A percentile compares a stretch with the other conserved stretches of the same genome.
Conservation (phyloP, 768 basidiomycete species). For the Boletus rubropictus region DNA sequence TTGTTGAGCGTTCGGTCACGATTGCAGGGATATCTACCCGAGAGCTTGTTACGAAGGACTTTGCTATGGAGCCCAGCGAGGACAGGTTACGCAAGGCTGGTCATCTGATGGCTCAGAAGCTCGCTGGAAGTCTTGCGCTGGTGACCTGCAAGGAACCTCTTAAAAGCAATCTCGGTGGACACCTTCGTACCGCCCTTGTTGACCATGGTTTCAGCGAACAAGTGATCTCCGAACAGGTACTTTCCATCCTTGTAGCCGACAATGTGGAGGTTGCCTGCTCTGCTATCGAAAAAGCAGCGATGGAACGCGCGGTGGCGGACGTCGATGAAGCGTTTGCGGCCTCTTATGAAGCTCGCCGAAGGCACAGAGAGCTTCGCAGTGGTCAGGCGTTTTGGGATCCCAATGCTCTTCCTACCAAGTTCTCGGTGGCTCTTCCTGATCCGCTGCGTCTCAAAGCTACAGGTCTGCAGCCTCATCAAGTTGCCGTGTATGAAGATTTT, state of each 20-base stretch:
- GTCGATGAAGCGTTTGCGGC: constrained; percentile 84
- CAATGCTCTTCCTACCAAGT: constrained; percentile 61
- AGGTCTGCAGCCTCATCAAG: constrained; percentile 78
- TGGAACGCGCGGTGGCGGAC: constrained; percentile 90
- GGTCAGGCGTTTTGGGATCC: constrained; percentile 88
- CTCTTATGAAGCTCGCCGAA: constrained; percentile 78
- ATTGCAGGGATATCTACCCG: constrained; percentile 97
- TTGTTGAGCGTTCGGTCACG: constrained; percentile 96
- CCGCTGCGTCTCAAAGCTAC: constrained; percentile 77
- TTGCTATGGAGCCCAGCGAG: constrained; percentile 87
- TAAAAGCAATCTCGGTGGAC: constrained; percentile 83
- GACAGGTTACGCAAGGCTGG: constrained; percentile 87
- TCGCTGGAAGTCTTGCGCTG: constrained; percentile 91
- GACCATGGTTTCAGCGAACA: constrained; percentile 91
- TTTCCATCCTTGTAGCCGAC: constrained; percentile 77
- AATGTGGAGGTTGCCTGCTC: constrained; percentile 91
- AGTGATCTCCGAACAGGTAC: constrained; percentile 75
- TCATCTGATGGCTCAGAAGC: constrained; percentile 93
- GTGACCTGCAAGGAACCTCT: constrained; percentile 98
- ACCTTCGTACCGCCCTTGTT: constrained; percentile 74
- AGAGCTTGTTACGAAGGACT: constrained; percentile 93
- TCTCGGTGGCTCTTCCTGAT: constrained; percentile 74
- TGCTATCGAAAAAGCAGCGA: constrained; percentile 95
- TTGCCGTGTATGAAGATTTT: constrained; percentile 94
- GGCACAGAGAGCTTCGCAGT: constrained; percentile 77